Evolutionary conservation across 345 rosid species (phyloP).

Genomic region (Trapa bicornis): DNA sequence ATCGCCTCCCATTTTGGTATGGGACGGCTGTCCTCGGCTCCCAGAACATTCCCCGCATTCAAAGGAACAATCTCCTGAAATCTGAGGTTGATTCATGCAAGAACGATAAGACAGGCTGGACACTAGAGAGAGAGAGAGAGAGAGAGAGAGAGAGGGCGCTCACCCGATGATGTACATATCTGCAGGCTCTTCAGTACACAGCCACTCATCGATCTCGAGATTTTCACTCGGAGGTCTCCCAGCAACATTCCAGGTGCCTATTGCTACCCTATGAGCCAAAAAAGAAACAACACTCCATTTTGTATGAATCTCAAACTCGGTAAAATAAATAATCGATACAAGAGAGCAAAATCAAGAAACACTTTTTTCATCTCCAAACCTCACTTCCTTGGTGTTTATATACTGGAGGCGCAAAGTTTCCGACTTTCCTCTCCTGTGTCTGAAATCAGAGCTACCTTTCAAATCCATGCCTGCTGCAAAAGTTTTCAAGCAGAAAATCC

Average conservation of each 20-base stretch:
- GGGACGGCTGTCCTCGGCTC: conserved; percentile 83
- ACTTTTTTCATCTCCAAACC: conserved; percentile 30
- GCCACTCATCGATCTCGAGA: conserved; percentile 84
- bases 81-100: conserved; percentile 18
- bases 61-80: conserved; percentile 96
- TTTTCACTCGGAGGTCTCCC: conserved; percentile 65
- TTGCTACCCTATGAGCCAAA: conserved; percentile 42
- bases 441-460: conserved; percentile 25
- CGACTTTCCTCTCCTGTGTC: conserved; percentile 90
- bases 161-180: conserved; percentile 90
- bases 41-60: conserved; percentile 89
- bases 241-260: conserved; percentile 97
- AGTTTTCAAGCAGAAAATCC: conserved; percentile 1
- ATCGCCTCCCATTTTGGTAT: conserved; percentile 86
- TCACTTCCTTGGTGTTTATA: conserved; percentile 80
- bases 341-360: neutral
- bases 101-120: neutral
- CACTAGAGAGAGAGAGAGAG: neutral
- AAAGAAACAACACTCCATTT: neutral
- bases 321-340: neutral
- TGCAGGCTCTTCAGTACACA: conserved; percentile 59
- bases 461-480: conserved; percentile 29
- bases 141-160: conserved; percentile 6
- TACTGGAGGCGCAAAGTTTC: conserved; percentile 90
- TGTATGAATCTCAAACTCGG: neutral